A percentile compares a stretch with the other conserved stretches of the same genome.
These are phyloP conservation scores for Lophiostoma macrostomum DNA, from an alignment of 495 filamentous ascomycete species.

Conservation along the genomic window DNA sequence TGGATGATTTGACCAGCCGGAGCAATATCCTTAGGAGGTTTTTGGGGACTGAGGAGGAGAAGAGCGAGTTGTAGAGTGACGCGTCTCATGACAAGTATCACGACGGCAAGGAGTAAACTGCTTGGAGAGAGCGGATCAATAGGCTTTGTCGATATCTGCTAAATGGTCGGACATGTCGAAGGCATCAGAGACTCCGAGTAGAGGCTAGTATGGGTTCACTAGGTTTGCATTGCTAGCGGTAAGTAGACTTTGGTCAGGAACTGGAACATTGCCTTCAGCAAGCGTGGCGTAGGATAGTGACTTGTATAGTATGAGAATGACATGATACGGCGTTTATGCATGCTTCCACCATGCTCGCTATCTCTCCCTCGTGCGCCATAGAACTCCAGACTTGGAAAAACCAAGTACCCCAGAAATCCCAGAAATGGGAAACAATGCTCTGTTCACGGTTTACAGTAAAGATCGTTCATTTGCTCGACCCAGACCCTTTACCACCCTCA, in stretches of 20 bases:
- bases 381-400: no score
- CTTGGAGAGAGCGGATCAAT: not conserved
- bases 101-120: not conserved
- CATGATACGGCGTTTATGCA: slow-evolving; percentile 5
- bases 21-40: slow-evolving; percentile 88
- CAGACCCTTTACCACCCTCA: slow-evolving; percentile 41
- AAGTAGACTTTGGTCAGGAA: no score
- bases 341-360: no score
- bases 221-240: not conserved
- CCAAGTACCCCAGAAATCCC: no score
- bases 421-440: no score
- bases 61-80: slow-evolving; percentile 33
- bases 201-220: no score
- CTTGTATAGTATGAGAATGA: slow-evolving; percentile 28
- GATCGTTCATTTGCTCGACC: slow-evolving; percentile 2
- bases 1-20: slow-evolving; percentile 82
- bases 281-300: no score
- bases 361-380: no score
- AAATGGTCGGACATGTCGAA: no score
- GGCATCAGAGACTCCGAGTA: no score
- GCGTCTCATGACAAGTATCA: not conserved
- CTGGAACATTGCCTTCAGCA: no score
- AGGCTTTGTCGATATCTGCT: not conserved
- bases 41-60: slow-evolving; percentile 40
- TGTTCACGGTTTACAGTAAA: not conserved